A percentile compares a stretch with the other conserved stretches of the same genome.
Conservation (phyloP, 805 yeast species). For the Kuraishia hungarica region DNA sequence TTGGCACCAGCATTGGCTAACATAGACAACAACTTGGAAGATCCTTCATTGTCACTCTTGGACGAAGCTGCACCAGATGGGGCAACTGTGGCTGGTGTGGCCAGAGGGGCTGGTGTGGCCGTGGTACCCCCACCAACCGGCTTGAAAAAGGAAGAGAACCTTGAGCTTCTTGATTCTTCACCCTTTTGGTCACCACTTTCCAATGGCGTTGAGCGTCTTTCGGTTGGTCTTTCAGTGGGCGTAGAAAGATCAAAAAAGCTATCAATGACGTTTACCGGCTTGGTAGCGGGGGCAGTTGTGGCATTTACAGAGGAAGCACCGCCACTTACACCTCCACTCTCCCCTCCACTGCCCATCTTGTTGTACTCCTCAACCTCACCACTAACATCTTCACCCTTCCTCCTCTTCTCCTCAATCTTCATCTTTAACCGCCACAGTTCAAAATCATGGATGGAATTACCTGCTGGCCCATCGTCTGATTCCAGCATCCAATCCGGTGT, state of each 20-base stretch:
- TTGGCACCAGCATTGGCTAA: neutral
- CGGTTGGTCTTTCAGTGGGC: neutral
- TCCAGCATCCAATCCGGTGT: slow-evolving; percentile 28
- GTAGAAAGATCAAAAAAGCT: slow-evolving; percentile 31
- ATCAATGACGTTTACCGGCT: slow-evolving; percentile 31
- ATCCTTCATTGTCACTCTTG: neutral
- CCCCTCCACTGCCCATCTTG: neutral
- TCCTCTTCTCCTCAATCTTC: slow-evolving; percentile 40
- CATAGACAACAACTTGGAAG: neutral
- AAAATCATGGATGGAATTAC: slow-evolving; percentile 48
- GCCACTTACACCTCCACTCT: neutral
- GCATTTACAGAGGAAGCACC: neutral
- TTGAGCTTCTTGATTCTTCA: slow-evolving; percentile 21
- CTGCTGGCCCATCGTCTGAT: slow-evolving; percentile 27
- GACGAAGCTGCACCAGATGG: neutral
- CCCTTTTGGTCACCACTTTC: slow-evolving; percentile 5
- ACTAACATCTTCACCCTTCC: slow-evolving; percentile 31
- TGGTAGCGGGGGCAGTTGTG: neutral
- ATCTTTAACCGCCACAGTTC: slow-evolving; percentile 50
- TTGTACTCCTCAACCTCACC: slow-evolving; percentile 13
- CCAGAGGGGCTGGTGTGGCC: neutral
- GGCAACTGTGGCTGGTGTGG: neutral
- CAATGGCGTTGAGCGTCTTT: neutral
- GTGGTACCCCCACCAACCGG: neutral
- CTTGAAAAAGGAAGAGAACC: slow-evolving; percentile 2